These are phyloP conservation scores for Pecoramyces ruminantium DNA, from an alignment of 192 early-diverging fungal genomes.

Conservation along the genomic window DNA sequence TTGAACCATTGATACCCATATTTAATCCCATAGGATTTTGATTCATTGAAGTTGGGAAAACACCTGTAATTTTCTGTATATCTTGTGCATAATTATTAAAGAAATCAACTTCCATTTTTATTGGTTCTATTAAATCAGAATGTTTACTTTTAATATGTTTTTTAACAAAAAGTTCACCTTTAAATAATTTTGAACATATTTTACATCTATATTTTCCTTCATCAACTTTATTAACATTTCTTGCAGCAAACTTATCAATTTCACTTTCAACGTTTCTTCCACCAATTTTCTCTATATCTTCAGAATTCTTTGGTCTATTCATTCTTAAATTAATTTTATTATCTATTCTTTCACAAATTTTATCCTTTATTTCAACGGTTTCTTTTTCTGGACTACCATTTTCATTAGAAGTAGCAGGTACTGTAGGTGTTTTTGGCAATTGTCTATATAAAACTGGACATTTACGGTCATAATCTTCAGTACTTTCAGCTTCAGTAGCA, in stretches of 20 bases:
- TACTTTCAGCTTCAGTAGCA: conserved; percentile 57
- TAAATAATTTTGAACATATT: conserved; percentile 84
- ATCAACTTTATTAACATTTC: conserved; percentile 41
- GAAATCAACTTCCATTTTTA: conserved; percentile 35
- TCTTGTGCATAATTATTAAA: conserved; percentile 85
- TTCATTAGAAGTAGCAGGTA: not conserved
- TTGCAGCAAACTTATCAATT: conserved; percentile 27
- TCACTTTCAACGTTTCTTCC: conserved; percentile 33
- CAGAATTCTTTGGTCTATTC: conserved; percentile 9
- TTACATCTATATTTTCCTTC: conserved; percentile 79
- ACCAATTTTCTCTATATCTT: conserved; percentile 25
- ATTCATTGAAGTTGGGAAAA: conserved; percentile 10
- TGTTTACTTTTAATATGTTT: conserved; percentile 92
- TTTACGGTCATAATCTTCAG: conserved; percentile 72
- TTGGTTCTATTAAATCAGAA: conserved; percentile 40
- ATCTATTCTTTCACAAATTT: conserved; percentile 22
- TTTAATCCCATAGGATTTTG: conserved; percentile 6
- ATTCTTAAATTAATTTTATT: not conserved
- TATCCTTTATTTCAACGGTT: conserved; percentile 9
- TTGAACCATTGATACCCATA: conserved; percentile 3
- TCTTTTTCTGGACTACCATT: not conserved
- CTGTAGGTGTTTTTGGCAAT: conserved; percentile 30
- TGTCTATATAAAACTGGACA: conserved; percentile 29
- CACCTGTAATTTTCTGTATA: conserved; percentile 53
- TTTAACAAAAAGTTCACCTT: conserved; percentile 77